These are phyloP conservation scores for Echinosophora koreensis DNA, from an alignment of 306 rosid species.

Conservation along the genomic window DNA sequence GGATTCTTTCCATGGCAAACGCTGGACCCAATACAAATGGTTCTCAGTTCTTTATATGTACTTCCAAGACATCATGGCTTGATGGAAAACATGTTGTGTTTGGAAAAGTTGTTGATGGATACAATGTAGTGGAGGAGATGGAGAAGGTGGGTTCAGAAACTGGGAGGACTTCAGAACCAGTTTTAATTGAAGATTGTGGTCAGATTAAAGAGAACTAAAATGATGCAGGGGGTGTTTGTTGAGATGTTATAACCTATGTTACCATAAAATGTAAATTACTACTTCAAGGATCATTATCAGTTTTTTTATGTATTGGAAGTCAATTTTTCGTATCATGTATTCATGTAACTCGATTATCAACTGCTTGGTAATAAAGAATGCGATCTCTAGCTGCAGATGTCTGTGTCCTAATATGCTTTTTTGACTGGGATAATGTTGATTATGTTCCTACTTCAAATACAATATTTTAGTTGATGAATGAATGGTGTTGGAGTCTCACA, in stretches of 20 bases:
- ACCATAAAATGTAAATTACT: not conserved
- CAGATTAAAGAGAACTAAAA: conserved; percentile 48
- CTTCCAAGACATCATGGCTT: conserved; percentile 71
- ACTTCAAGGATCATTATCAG: not conserved
- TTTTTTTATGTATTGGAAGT: not conserved
- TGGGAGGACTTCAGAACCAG: conserved; percentile 66
- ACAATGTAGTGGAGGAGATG: conserved; percentile 72
- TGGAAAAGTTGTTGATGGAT: conserved; percentile 88
- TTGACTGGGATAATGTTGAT: not conserved
- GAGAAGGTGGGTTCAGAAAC: conserved; percentile 73
- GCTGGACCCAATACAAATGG: conserved; percentile 81
- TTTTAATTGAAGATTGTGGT: conserved; percentile 86
- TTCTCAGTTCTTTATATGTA: conserved; percentile 87
- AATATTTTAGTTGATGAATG: not conserved
- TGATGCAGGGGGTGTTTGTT: conserved; percentile 9
- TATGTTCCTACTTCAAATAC: not conserved
- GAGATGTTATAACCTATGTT: not conserved
- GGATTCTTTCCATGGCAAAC: conserved; percentile 91
- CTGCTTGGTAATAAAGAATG: not conserved
- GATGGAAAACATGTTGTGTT: conserved; percentile 93
- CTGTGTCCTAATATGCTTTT: not conserved
- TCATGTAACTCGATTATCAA: not conserved
- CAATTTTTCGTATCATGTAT: not conserved
- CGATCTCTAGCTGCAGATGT: not conserved
- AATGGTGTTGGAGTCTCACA: not conserved